Base-by-base conservation (phyloP, 1,284 basidiomycete species). In the Fomitopsis palustris region DNA sequence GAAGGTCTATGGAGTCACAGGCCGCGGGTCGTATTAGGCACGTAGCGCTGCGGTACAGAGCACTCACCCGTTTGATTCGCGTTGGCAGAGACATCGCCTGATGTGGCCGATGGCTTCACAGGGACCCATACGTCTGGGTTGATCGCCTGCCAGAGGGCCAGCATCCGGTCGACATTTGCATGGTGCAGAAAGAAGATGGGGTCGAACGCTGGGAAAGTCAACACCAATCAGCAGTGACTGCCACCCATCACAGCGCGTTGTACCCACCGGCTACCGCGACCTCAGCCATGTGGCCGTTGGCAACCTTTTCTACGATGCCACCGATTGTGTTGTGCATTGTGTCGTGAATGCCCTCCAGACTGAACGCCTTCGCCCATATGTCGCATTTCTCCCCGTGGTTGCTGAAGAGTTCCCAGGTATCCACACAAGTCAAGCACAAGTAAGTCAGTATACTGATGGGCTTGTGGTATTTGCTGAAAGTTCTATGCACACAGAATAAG, bases 321-420 rank as follows among this genome's bases (percentile, higher is more conserved):
- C 77, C 77, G 19, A 77, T 71, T 29, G 72, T 63, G 35, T 71
- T 72, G 57, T 82, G 81, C 21, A 83, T 75, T 21, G 67, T 65
- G 60, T 81, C 79, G 62, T 83, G 81, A 47, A 83, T 78, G 16
- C 74, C 72, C 60, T 84, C 81, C 17, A 83, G 59, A 62, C 77
- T 80, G 71, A 77, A 80, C 56, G 73, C 75, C 0, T 74, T 73
- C 7, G 31, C 31, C 31, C 6, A 6, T 33, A 10, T 6, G 31
- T 33, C 31, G 31, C 7, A 33, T 7, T 6, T 6, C 31, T 33
- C 7, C 12, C 31, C 31, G 66, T 81, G 75, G 68, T 79, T 81
- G 61, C 78, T 79, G 67, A 83, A 82, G 1, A 68, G 71, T 0
- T 69, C 58, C 79, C 80, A 83, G 7, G 67, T 74, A 39, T 68